Conservation (phyloP, 116 monocot genomes). For the Trichopus zeylanicus region DNA sequence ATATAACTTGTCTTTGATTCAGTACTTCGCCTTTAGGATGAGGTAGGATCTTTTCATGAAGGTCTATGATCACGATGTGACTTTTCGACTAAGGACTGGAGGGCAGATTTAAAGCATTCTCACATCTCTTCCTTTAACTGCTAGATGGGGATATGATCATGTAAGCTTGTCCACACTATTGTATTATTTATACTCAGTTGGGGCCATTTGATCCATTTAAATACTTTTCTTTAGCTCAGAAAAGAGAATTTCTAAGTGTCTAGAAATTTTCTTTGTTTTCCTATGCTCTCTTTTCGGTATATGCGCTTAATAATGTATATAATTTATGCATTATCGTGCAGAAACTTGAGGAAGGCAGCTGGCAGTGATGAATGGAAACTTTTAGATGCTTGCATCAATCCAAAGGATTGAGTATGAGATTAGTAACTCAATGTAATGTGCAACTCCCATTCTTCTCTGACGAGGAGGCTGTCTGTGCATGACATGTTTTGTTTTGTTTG, state of each 20-base stretch:
- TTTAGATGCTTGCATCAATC: constrained; percentile 92
- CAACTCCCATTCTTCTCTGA: too few relatives aligned
- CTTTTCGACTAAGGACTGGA: constrained; percentile 93
- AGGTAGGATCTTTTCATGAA: constrained; percentile 15
- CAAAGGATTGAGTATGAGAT: constrained; percentile 86
- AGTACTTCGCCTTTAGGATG: neutral
- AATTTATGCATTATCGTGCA: constrained; percentile 30
- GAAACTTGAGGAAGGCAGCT: constrained; percentile 81
- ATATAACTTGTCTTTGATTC: neutral
- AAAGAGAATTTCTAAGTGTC: too few relatives aligned
- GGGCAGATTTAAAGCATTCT: constrained; percentile 97
- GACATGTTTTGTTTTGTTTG: too few relatives aligned
- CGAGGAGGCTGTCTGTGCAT: too few relatives aligned
- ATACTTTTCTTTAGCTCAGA: neutral
- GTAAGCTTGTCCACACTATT: constrained; percentile 31
- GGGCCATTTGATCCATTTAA: too few relatives aligned
- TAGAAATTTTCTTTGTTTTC: too few relatives aligned
- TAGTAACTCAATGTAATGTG: too few relatives aligned
- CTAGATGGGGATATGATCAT: constrained; percentile 95
- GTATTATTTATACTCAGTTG: too few relatives aligned
- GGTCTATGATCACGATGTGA: constrained; percentile 97
- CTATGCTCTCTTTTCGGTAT: too few relatives aligned
- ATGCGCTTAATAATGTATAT: too few relatives aligned
- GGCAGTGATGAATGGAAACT: constrained; percentile 99
- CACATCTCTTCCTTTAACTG: constrained; percentile 87